Evolutionary conservation across 345 rosid species (phyloP).

Genomic region (Punica granatum): DNA sequence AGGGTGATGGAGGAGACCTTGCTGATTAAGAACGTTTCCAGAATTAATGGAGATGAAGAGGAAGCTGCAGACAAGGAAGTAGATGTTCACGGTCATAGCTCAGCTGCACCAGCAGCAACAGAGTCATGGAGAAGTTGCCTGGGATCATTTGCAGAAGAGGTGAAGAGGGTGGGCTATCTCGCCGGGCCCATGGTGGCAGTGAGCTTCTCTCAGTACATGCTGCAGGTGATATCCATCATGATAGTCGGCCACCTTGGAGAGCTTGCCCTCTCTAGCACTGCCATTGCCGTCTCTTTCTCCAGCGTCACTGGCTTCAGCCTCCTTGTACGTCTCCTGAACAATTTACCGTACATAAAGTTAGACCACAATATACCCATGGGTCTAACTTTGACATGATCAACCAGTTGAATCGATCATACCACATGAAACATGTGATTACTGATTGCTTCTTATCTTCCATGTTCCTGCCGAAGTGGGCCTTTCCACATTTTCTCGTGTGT

Average conservation of each 20-base stretch:
- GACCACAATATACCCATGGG: too few relatives aligned
- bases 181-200: slow-evolving; percentile 16
- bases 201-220: slow-evolving; percentile 3
- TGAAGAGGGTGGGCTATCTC: slow-evolving; percentile 15
- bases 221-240: slow-evolving; percentile 32
- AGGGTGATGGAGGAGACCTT: too few relatives aligned
- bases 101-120: too few relatives aligned
- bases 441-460: too few relatives aligned
- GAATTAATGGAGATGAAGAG: background rate
- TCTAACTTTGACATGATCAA: too few relatives aligned
- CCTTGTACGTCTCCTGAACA: slow-evolving; percentile 15
- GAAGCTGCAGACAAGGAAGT: background rate
- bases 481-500: too few relatives aligned
- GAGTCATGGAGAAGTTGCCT: background rate
- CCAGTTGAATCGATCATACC: too few relatives aligned
- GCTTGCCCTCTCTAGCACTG: slow-evolving; percentile 33
- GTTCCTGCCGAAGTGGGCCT: too few relatives aligned
- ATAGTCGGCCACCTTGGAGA: slow-evolving; percentile 23
- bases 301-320: slow-evolving; percentile 38
- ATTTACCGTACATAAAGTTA: too few relatives aligned
- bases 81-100: too few relatives aligned
- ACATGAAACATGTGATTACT: too few relatives aligned
- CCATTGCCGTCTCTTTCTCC: slow-evolving; percentile 37
- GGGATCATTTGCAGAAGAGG: slow-evolving; percentile 5
- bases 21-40: too few relatives aligned